Conservation (phyloP, 345 rosid genomes). For the Citrus glauca region DNA sequence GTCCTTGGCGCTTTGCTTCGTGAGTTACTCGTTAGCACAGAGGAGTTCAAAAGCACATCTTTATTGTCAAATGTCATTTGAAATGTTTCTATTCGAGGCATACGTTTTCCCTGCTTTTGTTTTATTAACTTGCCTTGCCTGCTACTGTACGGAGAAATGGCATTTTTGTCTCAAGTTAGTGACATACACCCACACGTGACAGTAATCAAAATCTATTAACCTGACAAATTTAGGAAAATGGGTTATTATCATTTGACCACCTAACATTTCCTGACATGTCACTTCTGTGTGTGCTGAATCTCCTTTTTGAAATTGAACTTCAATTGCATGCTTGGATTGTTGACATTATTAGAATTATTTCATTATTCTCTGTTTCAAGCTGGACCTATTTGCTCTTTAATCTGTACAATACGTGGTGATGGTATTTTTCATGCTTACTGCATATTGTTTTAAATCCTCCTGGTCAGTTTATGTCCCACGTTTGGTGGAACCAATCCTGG, state of each 20-base stretch:
- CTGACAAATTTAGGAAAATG: no score
- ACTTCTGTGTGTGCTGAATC: background rate
- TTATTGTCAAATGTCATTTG: background rate
- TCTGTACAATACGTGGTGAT: background rate
- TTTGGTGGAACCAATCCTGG: constrained; percentile 96
- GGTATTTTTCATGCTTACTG: background rate
- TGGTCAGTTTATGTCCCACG: constrained; percentile 66
- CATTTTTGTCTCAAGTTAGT: background rate
- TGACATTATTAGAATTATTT: background rate
- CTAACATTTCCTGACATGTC: no score
- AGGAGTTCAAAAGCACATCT: background rate
- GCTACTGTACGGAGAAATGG: background rate
- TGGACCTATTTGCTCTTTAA: background rate
- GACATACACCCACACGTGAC: no score
- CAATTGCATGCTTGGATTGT: background rate
- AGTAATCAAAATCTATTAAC: no score
- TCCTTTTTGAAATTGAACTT: background rate
- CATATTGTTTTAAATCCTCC: background rate
- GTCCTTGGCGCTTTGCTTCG: background rate
- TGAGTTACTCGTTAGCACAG: background rate
- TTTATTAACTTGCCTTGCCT: background rate
- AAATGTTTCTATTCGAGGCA: background rate
- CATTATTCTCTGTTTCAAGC: background rate
- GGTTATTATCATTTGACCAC: no score
- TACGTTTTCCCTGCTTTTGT: no score